A percentile compares a stretch with the other conserved stretches of the same genome.
Conservation (phyloP, 306 rosid species). For the Pterocarpus macrocarpus region DNA sequence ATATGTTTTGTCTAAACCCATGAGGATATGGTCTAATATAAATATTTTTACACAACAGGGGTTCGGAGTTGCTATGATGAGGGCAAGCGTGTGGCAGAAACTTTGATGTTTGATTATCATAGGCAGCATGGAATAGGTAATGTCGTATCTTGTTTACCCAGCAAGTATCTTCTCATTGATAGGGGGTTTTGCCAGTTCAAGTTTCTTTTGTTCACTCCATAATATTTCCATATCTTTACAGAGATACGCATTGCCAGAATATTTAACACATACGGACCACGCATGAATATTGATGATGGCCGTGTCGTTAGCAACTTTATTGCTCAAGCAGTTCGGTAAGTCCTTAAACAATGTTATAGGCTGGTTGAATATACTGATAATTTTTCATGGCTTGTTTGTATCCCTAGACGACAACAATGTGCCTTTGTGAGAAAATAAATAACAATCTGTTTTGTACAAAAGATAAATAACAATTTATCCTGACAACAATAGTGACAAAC, state of each 20-base stretch:
- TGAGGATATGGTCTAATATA: constrained; percentile 21
- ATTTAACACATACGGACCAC: constrained; percentile 86
- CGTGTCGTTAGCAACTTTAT: constrained; percentile 87
- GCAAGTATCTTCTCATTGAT: background rate
- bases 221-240: constrained; percentile 37
- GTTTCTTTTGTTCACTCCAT: background rate
- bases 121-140: constrained; percentile 83
- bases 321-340: constrained; percentile 84
- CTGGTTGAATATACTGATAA: constrained; percentile 13
- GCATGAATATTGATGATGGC: constrained; percentile 87
- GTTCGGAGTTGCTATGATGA: constrained; percentile 90
- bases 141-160: constrained; percentile 1
- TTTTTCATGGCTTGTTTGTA: background rate
- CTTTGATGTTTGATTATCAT: constrained; percentile 86
- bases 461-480: no score
- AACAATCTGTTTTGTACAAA: no score
- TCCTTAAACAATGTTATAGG: constrained; percentile 32
- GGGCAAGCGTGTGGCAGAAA: constrained; percentile 88
- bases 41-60: constrained; percentile 48
- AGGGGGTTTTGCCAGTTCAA: background rate
- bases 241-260: constrained; percentile 88
- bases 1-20: constrained; percentile 3
- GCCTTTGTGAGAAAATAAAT: no score
- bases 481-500: no score
- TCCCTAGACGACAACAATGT: background rate